Base-by-base conservation (phyloP, 2,329 filamentous ascomycete genomes). In the Paracoccidioides lutzii region DNA sequence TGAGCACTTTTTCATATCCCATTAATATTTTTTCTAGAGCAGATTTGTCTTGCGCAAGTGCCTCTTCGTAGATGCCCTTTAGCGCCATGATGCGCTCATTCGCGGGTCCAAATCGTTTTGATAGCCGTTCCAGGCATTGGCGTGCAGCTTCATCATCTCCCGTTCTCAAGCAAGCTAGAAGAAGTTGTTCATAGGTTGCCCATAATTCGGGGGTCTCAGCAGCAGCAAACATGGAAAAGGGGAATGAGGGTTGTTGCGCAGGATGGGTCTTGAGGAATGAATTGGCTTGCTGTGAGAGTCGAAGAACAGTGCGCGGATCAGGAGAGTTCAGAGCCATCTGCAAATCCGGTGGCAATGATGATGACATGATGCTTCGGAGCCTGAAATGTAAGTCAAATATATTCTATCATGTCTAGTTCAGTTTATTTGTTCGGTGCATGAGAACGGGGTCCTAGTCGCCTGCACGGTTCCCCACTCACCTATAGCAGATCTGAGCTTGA, bases 51-150 rank as follows among this genome's bases (percentile, higher is more conserved):
- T 80, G 74, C 22, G 90, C 89, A 43, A 81, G 81, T 1, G 91
- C 89, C 72, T 97, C 93, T 64, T 90, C 85, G 61, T 90, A 84
- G 32, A 98, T 72, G 2, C 91, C 93, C 60, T 81, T 80, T 50
- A 97, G 74, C 9, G 86, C 90, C 79, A 91, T 85, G 52, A 97
- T 79, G 61, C 88, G 84, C 72, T 96, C 89, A 71, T 97, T 95
- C 40, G 81, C 77, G 32, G 80, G 76, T 32, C 91, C 90, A 68
- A 98, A 98, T 51, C 93, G 86, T 58, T 80, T 76, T 4, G 82
- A 83, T 48, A 98, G 78, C 59, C 84, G 81, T 65, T 87, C 81
- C 41, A 97, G 78, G 66, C 87, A 88, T 63, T 83, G 70, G 61
- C 82, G 81, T 30, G 93, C 93, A 30, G 87, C 81, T 60, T 81